A percentile compares a stretch with the other conserved stretches of the same genome.
Conservation (phyloP, 179 eudicot species). For the Carnegiea gigantea region DNA sequence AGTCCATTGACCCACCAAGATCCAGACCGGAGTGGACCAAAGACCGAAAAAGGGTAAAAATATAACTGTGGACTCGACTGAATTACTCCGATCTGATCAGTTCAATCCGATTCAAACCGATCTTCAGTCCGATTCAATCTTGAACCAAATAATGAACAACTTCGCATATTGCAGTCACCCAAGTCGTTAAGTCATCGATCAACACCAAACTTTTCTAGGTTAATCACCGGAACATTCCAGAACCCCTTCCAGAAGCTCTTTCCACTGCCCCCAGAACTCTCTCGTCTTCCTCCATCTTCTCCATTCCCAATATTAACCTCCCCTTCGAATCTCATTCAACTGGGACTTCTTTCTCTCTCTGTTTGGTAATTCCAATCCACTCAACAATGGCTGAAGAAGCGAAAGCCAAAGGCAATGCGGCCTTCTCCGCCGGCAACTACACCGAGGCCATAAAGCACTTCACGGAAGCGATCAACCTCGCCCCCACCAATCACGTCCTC, state of each 20-base stretch:
- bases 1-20: too few species aligned
- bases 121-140: too few species aligned
- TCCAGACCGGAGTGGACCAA: too few species aligned
- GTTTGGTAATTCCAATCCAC: not conserved
- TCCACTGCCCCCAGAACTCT: conserved; percentile 16
- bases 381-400: conserved; percentile 77
- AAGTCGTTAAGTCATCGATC: not conserved
- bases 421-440: conserved; percentile 73
- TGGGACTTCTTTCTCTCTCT: not conserved
- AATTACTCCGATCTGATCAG: too few species aligned
- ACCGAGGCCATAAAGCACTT: conserved; percentile 69
- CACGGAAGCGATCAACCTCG: conserved; percentile 62
- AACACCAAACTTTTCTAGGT: not conserved
- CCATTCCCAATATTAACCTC: not conserved
- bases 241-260: conserved; percentile 28
- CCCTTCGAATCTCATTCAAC: not conserved
- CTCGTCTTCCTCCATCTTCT: not conserved
- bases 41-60: too few species aligned
- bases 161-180: too few species aligned
- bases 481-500: conserved; percentile 83
- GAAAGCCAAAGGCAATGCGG: conserved; percentile 89
- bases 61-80: too few species aligned
- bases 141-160: too few species aligned
- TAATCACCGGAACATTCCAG: not conserved
- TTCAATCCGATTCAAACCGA: too few species aligned